Conservation (phyloP, 129 eudicot genomes). For the Oenanthe sinensis region DNA sequence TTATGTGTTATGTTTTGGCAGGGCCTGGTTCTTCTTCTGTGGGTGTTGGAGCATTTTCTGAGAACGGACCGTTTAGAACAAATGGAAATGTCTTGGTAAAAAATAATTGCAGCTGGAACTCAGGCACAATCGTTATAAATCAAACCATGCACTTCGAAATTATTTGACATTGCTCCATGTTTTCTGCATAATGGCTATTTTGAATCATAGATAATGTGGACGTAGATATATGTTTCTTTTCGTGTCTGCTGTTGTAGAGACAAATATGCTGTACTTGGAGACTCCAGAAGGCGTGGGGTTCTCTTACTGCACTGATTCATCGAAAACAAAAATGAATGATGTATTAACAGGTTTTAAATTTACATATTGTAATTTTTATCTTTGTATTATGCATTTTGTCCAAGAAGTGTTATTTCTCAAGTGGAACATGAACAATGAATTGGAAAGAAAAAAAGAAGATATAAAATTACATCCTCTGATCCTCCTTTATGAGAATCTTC, state of each 20-base stretch:
- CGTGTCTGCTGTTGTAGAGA: conserved; percentile 46
- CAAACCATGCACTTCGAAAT: conserved; percentile 11
- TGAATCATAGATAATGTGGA: neutral
- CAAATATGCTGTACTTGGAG: conserved; percentile 74
- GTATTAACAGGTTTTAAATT: conserved; percentile 52
- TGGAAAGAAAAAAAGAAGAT: conserved; percentile 18
- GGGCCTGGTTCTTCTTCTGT: conserved; percentile 98
- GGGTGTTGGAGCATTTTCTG: conserved; percentile 98
- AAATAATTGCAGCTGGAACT: conserved; percentile 91
- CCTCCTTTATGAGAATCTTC: conserved; percentile 22
- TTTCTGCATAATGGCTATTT: neutral
- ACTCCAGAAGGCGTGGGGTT: conserved; percentile 93
- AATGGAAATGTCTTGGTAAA: conserved; percentile 57
- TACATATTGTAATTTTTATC: neutral
- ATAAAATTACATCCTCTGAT: conserved; percentile 2
- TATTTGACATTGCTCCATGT: neutral
- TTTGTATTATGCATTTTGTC: neutral
- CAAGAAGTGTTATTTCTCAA: neutral
- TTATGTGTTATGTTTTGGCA: conserved; percentile 13
- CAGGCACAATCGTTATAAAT: neutral
- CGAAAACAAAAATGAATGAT: conserved; percentile 49
- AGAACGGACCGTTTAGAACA: conserved; percentile 94
- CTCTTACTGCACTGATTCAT: conserved; percentile 54
- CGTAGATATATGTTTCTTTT: neutral
- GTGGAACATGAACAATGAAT: conserved; percentile 7